Conservation (phyloP, 768 basidiomycete species). For the Mrakia gelida region DNA sequence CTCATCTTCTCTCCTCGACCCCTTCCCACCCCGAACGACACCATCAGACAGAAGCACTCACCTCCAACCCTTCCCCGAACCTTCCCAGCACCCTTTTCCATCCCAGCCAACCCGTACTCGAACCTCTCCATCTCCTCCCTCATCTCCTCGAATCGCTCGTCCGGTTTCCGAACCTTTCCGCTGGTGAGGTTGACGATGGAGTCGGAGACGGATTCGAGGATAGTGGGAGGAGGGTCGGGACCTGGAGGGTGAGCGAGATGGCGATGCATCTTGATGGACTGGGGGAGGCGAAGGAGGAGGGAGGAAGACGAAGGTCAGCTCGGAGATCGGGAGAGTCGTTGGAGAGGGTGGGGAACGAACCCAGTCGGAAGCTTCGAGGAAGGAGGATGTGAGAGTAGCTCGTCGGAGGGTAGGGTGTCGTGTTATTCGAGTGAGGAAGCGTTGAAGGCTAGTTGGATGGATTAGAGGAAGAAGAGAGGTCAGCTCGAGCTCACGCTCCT, state of each 20-base stretch:
- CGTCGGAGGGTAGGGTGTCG: constrained; percentile 91
- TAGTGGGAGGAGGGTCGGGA: constrained; percentile 58
- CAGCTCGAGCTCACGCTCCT: background rate
- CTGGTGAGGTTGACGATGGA: constrained; percentile 67
- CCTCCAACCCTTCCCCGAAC: constrained; percentile 78
- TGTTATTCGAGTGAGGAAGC: constrained; percentile 84
- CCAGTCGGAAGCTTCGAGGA: constrained; percentile 98
- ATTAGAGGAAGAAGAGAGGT: background rate
- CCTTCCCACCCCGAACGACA: background rate
- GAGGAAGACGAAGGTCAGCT: background rate
- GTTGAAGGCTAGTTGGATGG: constrained; percentile 63
- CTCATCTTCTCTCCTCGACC: background rate
- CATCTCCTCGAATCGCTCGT: constrained; percentile 90
- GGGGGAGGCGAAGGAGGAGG: background rate
- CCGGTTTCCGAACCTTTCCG: constrained; percentile 90
- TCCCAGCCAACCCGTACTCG: constrained; percentile 79
- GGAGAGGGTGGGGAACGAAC: constrained; percentile 49
- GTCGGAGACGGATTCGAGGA: constrained; percentile 94
- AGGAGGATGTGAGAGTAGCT: constrained; percentile 82
- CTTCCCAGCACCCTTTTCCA: constrained; percentile 76
- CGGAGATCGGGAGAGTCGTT: background rate
- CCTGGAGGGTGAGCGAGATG: constrained; percentile 87
- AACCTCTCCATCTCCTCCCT: constrained; percentile 89
- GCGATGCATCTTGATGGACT: constrained; percentile 97
- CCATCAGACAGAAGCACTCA: constrained; percentile 45